A percentile compares a stretch with the other conserved stretches of the same genome.
Conservation (phyloP, 2,329 filamentous ascomycete genomes). For the Pyrenophora graminea region DNA sequence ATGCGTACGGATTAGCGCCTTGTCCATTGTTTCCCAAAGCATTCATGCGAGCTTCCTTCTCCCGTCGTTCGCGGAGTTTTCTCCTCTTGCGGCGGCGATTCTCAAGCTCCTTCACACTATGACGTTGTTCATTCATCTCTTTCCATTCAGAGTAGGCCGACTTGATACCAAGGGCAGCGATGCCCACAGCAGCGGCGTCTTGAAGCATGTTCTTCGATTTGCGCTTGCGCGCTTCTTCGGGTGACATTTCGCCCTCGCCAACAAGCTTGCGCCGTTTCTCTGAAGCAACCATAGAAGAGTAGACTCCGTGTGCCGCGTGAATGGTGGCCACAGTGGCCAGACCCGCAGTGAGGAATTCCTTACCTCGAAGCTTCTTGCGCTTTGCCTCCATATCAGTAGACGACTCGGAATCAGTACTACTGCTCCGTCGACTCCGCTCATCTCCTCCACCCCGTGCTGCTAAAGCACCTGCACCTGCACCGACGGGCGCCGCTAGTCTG, state of each 20-base stretch:
- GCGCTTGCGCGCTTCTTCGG: slow-evolving; percentile 65
- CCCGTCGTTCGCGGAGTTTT: slow-evolving; percentile 49
- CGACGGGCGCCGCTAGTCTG: slow-evolving; percentile 43
- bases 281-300: slow-evolving; percentile 66
- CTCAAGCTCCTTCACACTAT: slow-evolving; percentile 60
- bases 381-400: slow-evolving; percentile 66
- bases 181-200: slow-evolving; percentile 68
- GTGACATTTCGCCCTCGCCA: slow-evolving; percentile 65
- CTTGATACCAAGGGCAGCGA: slow-evolving; percentile 70
- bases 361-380: slow-evolving; percentile 67
- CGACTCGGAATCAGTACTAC: slow-evolving; percentile 52
- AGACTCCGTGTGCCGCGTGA: slow-evolving; percentile 68
- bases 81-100: slow-evolving; percentile 52
- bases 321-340: slow-evolving; percentile 71
- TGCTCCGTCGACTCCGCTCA: slow-evolving; percentile 25
- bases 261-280: slow-evolving; percentile 64
- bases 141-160: slow-evolving; percentile 69
- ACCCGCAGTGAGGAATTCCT: slow-evolving; percentile 68
- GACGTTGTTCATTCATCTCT: slow-evolving; percentile 66
- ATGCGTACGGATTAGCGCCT: slow-evolving; percentile 45
- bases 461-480: slow-evolving; percentile 45
- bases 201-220: slow-evolving; percentile 67
- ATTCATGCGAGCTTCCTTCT: slow-evolving; percentile 52
- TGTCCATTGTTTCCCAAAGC: slow-evolving; percentile 41
- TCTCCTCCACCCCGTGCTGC: slow-evolving; percentile 29